phyloP scores from a whole-genome alignment of 176 grass and related monocot species.

The Hordeum marinum region DNA sequence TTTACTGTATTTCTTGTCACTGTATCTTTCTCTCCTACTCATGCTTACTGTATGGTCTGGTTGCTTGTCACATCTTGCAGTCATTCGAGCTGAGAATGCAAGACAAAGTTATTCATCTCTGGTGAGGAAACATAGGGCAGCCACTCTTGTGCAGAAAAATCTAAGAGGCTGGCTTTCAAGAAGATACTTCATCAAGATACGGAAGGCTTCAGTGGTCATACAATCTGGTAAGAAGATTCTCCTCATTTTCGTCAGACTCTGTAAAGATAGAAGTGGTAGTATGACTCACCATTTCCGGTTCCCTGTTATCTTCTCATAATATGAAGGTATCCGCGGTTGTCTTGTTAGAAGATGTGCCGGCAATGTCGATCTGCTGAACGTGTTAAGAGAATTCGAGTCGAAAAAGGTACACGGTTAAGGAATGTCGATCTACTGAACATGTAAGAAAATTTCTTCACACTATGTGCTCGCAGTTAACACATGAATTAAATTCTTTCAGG shows the following conservation, averaged over 20 bases:
- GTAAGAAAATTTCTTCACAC: neutral
- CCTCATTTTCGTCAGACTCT: neutral
- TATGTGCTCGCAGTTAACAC: neutral
- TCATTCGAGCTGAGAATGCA: constrained; percentile 76
- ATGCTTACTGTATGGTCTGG: constrained; percentile 7
- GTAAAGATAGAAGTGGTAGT: neutral
- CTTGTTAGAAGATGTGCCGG: constrained; percentile 78
- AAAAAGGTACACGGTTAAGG: constrained; percentile 47
- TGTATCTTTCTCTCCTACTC: neutral
- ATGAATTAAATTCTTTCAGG: constrained; percentile 39
- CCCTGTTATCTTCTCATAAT: constrained; percentile 3
- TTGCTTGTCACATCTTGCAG: constrained; percentile 30
- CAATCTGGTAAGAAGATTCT: constrained; percentile 70
- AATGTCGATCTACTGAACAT: too few relatives aligned
- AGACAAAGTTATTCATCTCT: constrained; percentile 53
- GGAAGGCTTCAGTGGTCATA: constrained; percentile 68
- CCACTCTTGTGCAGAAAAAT: constrained; percentile 65
- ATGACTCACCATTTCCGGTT: neutral
- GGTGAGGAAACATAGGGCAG: constrained; percentile 59
- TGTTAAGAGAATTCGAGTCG: constrained; percentile 50
- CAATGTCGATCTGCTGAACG: constrained; percentile 64
- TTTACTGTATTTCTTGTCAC: neutral
- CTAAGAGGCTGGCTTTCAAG: constrained; percentile 57
- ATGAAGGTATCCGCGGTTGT: constrained; percentile 68
- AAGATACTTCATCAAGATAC: constrained; percentile 59